Conservation (phyloP, 2,329 filamentous ascomycete species). For the Colletotrichum theobromicola region DNA sequence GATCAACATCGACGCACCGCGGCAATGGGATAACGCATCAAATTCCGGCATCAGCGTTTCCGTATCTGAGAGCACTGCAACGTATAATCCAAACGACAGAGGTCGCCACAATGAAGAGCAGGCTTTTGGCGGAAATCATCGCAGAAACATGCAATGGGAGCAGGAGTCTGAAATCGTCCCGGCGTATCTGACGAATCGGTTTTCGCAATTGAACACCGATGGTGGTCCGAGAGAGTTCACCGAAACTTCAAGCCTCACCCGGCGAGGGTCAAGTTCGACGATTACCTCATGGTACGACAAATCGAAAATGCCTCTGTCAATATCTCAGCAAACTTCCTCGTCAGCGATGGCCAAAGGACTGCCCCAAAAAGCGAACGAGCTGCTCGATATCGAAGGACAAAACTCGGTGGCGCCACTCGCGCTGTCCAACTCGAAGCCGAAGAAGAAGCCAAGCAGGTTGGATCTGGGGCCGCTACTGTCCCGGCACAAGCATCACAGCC, state of each 20-base stretch:
- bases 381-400: slow-evolving; percentile 51
- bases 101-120: slow-evolving; percentile 3
- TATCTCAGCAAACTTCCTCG: slow-evolving; percentile 63
- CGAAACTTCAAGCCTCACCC: slow-evolving; percentile 50
- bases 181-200: slow-evolving; percentile 26
- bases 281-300: slow-evolving; percentile 63
- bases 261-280: slow-evolving; percentile 59
- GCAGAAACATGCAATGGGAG: slow-evolving; percentile 42
- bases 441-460: slow-evolving; percentile 53
- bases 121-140: slow-evolving; percentile 20
- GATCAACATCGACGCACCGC: slow-evolving; percentile 45
- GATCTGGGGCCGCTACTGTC: slow-evolving; percentile 52
- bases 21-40: slow-evolving; percentile 48
- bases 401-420: slow-evolving; percentile 21
- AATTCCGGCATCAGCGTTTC: slow-evolving; percentile 50
- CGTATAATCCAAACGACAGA: slow-evolving; percentile 32
- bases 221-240: slow-evolving; percentile 27
- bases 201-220: slow-evolving; percentile 11
- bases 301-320: slow-evolving; percentile 58
- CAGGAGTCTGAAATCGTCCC: slow-evolving; percentile 54
- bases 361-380: slow-evolving; percentile 50
- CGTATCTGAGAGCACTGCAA: slow-evolving; percentile 42
- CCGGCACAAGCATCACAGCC: slow-evolving; percentile 29
- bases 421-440: slow-evolving; percentile 37
- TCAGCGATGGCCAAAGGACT: slow-evolving; percentile 63